Base-by-base conservation (phyloP, 2,329 filamentous ascomycete species). In the Drechslerella stenobrocha region DNA sequence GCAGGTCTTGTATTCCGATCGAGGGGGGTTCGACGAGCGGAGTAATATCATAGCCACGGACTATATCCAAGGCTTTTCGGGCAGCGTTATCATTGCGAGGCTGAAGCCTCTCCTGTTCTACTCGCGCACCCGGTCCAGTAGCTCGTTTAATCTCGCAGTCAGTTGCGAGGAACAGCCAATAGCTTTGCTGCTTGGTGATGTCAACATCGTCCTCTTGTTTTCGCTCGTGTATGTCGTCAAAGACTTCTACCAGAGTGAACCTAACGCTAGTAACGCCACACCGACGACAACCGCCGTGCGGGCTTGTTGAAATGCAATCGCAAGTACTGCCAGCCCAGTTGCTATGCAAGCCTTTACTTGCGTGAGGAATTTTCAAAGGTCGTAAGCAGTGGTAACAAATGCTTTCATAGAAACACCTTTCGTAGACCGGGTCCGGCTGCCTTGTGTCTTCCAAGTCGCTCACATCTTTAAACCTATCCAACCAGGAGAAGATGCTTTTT, bases 401-500 rank as follows among this genome's bases (percentile, higher is more conserved):
- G 3, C 55, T 59, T 42, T 67, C 63, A 28, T 60, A 67, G 42
- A 67, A 67, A 2, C 50, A 67, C 20, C 55, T 50, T 42, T 67
- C 63, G 35, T 60, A 60, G 13, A 67, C 37, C 1, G 48, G 53
- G 6, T 66, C 61, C n/a, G 61, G 61, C 47, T 66, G 53, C 23
- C 60, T 67, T 11, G 44, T 50, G 11, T 15, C 61, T 37, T 66
- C 61, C 7, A 66, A 28, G 20, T 66, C 61, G 15, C 50, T 53
- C 13, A 55, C 42, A 15, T 66, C 61, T 44, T 66, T 66, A 13
- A 66, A 66, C 20, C 52, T 58, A 37, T 66, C 61, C 26, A 66
- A 47, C 61, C 61, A 66, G 4, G 61, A 66, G 37, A 66, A 66
- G 11, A 66, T 37, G 55, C 61, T 66, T 35, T 66, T 66, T 20